Evolutionary conservation across 2,329 filamentous ascomycete genomes (phyloP).

Genomic region (Alternaria consortialis): DNA sequence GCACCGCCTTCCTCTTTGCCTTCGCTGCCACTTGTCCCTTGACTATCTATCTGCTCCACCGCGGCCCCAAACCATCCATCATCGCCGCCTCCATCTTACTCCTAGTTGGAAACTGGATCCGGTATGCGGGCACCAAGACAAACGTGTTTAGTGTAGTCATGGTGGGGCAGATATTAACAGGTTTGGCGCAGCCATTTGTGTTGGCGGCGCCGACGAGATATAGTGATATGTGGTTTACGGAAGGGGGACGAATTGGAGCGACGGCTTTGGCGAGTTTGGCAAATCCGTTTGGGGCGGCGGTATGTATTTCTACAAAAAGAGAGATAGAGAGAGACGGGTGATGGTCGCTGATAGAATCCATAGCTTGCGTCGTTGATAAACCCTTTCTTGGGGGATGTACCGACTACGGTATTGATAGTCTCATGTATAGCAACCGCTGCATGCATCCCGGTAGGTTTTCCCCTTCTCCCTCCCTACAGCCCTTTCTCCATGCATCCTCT

Average conservation of each 20-base stretch:
- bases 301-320: conserved; percentile 51
- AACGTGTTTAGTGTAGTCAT: conserved; percentile 77
- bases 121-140: conserved; percentile 74
- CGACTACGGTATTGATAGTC: conserved; percentile 84
- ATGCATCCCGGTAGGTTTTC: conserved; percentile 62
- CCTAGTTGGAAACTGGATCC: conserved; percentile 88
- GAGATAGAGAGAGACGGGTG: neutral
- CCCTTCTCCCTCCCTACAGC: neutral
- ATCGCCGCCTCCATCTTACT: conserved; percentile 76
- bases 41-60: conserved; percentile 78
- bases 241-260: conserved; percentile 81
- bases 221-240: conserved; percentile 94
- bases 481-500: too few relatives aligned
- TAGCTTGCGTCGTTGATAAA: conserved; percentile 79
- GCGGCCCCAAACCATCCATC: conserved; percentile 80
- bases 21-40: conserved; percentile 77
- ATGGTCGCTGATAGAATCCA: conserved; percentile 7
- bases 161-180: conserved; percentile 90
- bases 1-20: conserved; percentile 84
- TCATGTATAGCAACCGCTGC: conserved; percentile 80
- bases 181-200: conserved; percentile 90
- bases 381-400: conserved; percentile 79
- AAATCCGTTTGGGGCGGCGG: conserved; percentile 87
- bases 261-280: conserved; percentile 86
- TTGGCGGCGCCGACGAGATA: conserved; percentile 89